phyloP scores from a whole-genome alignment of 495 filamentous ascomycete genomes.

The Apodospora peruviana region DNA sequence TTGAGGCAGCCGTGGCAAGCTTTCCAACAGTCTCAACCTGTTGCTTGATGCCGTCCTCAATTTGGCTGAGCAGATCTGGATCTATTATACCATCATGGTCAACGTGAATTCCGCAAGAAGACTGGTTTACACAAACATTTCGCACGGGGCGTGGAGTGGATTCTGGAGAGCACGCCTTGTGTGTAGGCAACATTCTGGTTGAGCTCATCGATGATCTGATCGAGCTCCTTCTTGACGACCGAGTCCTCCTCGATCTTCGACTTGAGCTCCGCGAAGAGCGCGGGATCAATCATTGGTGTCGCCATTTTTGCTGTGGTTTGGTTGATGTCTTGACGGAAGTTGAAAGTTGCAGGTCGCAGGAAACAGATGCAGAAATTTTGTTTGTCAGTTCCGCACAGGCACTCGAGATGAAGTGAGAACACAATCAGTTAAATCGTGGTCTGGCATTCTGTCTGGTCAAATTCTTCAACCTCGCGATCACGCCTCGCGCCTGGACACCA shows the following conservation, averaged over 20 bases:
- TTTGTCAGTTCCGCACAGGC: too few species aligned
- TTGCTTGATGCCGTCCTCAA: conserved; percentile 51
- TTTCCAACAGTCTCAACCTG: conserved; percentile 51
- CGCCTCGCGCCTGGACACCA: neutral
- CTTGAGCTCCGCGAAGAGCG: conserved; percentile 84
- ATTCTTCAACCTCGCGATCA: neutral
- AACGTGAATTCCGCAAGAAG: neutral
- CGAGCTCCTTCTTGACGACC: conserved; percentile 72
- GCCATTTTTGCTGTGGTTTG: conserved; percentile 18
- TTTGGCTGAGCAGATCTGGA: conserved; percentile 41
- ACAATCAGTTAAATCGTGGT: too few species aligned
- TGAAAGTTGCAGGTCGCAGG: neutral
- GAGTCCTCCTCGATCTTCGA: conserved; percentile 84
- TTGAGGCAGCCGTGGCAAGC: conserved; percentile 65
- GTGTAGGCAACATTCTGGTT: conserved; percentile 60
- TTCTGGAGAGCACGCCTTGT: conserved; percentile 75
- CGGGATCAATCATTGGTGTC: conserved; percentile 60
- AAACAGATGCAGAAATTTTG: neutral
- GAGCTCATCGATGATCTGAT: conserved; percentile 71
- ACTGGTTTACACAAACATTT: conserved; percentile 54
- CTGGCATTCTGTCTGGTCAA: too few species aligned
- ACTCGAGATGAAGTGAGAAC: too few species aligned
- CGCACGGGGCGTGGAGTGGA: conserved; percentile 76
- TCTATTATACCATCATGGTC: conserved; percentile 7
- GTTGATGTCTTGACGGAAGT: neutral